Base-by-base conservation (phyloP, 345 rosid genomes). In the Brassica napus region DNA sequence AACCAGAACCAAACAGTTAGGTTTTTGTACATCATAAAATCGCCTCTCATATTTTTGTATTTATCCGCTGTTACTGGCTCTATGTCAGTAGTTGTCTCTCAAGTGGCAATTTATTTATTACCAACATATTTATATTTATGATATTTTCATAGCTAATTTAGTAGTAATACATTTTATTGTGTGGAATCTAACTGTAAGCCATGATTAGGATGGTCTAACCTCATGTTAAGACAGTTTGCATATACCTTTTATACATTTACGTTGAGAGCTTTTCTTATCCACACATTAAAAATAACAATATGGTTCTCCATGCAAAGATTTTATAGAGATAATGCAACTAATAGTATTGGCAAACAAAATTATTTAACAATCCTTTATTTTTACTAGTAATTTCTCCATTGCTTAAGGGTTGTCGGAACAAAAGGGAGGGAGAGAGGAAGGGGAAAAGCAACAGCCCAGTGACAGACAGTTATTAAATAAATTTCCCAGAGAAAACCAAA, bases 351-450 rank as follows among this genome's bases (percentile, higher is more conserved):
- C 32, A 35, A 32, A 55, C 67, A 58, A 57, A 65, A 5, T 54
- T 54, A 54, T 16, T 6, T 0, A 14, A 49, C 18, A 49, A 49
- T 49, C 55, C 55, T n/a, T 57, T 66, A 72, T 21, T 28, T 23
- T 52, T 1, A 62, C 23, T 37, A 58, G 11, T 57, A 76, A 34
- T 58, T 39, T 4, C 6, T 32, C 64, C 70, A 69, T 59, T 58
- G 61, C 68, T 65, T 28, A 55, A 63, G 47, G 39, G 71, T 5
- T 28, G 26, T 12, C 14, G 28, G 65, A 54, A 78, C 72, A 72
- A 72, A 39, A 78, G 65, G 42, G 54, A 44, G 15, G 15, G 15
- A 44, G 54, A 12, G 71, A 26, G 61, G 23, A 26, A 69, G 2
- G 16, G 34, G 6, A 66, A 63, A 63, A 14, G 57, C 7, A 49